phyloP scores from a whole-genome alignment of 2,329 filamentous ascomycete genomes.

The Paradendryphiella salina region DNA sequence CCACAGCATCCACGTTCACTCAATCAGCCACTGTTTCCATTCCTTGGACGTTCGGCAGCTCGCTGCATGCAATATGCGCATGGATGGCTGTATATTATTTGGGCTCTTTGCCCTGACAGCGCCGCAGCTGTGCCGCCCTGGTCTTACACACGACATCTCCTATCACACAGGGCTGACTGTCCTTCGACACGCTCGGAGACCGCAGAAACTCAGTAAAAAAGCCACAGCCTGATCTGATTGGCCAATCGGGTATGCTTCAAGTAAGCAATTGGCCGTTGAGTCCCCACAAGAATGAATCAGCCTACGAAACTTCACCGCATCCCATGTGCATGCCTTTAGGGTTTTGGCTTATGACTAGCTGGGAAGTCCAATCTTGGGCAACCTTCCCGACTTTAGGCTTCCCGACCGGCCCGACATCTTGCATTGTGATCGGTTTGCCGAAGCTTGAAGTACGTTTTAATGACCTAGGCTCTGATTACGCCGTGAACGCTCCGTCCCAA shows the following conservation, averaged over 20 bases:
- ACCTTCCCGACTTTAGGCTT: background rate
- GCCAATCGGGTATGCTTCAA: slow-evolving; percentile 3
- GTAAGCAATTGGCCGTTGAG: slow-evolving; percentile 20
- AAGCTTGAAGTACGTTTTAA: slow-evolving; percentile 6
- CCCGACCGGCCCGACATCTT: slow-evolving; percentile 4
- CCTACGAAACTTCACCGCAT: slow-evolving; percentile 10
- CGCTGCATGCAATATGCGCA: slow-evolving; percentile 2
- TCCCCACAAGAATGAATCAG: slow-evolving; percentile 10
- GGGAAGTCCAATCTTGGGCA: background rate
- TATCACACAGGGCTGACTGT: slow-evolving; percentile 15
- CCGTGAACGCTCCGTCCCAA: slow-evolving; percentile 12
- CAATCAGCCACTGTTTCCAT: background rate
- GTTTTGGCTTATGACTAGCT: background rate
- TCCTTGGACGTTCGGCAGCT: background rate
- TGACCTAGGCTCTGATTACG: slow-evolving; percentile 15
- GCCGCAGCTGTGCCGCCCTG: slow-evolving; percentile 2
- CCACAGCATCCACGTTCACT: background rate
- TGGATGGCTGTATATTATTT: background rate
- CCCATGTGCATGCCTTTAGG: background rate
- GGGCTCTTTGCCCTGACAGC: slow-evolving; percentile 9
- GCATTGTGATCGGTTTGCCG: slow-evolving; percentile 10
- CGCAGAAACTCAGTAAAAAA: slow-evolving; percentile 11
- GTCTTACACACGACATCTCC: slow-evolving; percentile 2
- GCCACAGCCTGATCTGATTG: slow-evolving; percentile 8
- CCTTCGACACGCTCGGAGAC: slow-evolving; percentile 2